These are phyloP conservation scores for thale cress (Arabidopsis thaliana) DNA, from an alignment of 345 rosid species.

Conservation along the genomic window DNA sequence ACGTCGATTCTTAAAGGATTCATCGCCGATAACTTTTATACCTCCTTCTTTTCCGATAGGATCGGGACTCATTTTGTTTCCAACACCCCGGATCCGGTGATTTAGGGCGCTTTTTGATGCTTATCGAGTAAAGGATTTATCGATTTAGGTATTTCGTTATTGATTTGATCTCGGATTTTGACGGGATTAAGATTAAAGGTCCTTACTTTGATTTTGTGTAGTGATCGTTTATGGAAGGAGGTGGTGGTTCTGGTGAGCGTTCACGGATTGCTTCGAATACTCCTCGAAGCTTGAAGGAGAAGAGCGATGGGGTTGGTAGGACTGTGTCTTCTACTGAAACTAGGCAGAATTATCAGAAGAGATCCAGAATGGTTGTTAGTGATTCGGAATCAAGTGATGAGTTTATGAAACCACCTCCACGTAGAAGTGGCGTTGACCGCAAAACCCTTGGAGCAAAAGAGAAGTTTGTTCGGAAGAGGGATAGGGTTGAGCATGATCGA, in stretches of 20 bases:
- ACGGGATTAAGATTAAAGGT: constrained; percentile 51
- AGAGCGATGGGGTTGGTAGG: constrained; percentile 55
- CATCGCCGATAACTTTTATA: constrained; percentile 1
- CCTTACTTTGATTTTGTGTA: constrained; percentile 36
- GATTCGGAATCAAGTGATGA: constrained; percentile 85
- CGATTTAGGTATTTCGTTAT: constrained; percentile 29
- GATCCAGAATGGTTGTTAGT: constrained; percentile 64
- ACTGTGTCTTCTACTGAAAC: constrained; percentile 53
- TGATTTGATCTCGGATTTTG: constrained; percentile 22
- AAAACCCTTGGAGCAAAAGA: constrained; percentile 55
- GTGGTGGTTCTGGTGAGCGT: constrained; percentile 73
- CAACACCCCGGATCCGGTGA: constrained; percentile 66
- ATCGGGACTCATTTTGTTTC: constrained; percentile 8
- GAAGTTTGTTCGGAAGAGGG: constrained; percentile 59
- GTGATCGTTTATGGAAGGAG: constrained; percentile 65
- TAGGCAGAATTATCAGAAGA: constrained; percentile 56
- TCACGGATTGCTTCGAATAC: constrained; percentile 65
- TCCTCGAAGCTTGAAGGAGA: constrained; percentile 60
- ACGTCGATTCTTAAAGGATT: constrained; percentile 10
- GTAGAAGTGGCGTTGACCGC: constrained; percentile 49
- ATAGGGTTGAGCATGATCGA: constrained; percentile 49
- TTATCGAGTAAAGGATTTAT: constrained; percentile 32
- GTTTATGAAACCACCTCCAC: constrained; percentile 58
- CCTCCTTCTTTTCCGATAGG: constrained; percentile 19
- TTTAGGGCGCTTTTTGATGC: constrained; percentile 23